Evolutionary conservation across 73 alveolate genomes (phyloP).

Genomic region (Diophrys sp.): DNA sequence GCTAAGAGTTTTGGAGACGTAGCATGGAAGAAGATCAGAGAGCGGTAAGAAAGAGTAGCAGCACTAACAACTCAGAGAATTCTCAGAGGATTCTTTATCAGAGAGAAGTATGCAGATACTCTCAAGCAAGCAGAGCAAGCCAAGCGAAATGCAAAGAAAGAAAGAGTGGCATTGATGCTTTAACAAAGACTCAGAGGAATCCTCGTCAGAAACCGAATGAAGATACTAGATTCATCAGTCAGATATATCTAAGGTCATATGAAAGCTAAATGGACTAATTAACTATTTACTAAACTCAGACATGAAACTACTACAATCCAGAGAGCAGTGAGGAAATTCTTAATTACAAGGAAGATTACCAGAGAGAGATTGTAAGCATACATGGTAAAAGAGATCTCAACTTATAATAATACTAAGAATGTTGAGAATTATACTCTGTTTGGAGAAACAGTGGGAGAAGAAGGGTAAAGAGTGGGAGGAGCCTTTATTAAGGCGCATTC

Average conservation of each 20-base stretch:
- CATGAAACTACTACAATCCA: conserved; percentile 41
- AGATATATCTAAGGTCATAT: conserved; percentile 56
- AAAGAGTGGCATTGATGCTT: conserved; percentile 44
- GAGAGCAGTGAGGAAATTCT: conserved; percentile 34
- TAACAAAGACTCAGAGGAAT: conserved; percentile 52
- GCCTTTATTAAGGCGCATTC: conserved; percentile 24
- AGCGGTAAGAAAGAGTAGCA: conserved; percentile 33
- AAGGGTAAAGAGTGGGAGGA: conserved; percentile 2
- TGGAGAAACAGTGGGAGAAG: conserved; percentile 15
- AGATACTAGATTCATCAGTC: conserved; percentile 57
- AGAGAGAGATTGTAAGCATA: conserved; percentile 33
- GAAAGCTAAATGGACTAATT: conserved; percentile 59
- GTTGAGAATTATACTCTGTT: conserved; percentile 39
- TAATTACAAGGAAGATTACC: conserved; percentile 34
- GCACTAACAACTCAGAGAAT: conserved; percentile 43
- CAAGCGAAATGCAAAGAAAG: conserved; percentile 25
- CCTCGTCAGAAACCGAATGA: conserved; percentile 59
- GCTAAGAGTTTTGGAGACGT: conserved; percentile 13
- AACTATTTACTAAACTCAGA: conserved; percentile 54
- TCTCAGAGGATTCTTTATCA: conserved; percentile 53
- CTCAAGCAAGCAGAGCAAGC: conserved; percentile 56
- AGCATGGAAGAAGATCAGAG: conserved; percentile 47
- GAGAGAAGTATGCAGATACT: conserved; percentile 38
- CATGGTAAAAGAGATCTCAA: conserved; percentile 20
- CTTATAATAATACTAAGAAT: conserved; percentile 20